Base-by-base conservation (phyloP, 164 flowering plant genomes). In the Vitis labrusca region DNA sequence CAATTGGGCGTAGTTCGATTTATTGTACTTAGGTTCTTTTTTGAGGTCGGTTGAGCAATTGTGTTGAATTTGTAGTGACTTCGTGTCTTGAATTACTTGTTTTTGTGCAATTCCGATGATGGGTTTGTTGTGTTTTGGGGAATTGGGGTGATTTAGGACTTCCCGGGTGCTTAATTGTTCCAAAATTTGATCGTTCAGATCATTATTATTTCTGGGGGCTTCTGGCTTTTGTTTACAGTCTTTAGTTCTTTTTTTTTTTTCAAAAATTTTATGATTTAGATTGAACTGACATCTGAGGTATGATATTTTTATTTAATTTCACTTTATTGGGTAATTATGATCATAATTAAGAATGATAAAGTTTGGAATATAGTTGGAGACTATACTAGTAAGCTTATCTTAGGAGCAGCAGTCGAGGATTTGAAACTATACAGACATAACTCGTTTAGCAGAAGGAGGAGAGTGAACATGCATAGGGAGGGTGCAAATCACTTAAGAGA, bases 11-110 rank as follows among this genome's bases (percentile, higher is more conserved):
- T 60, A 11, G 60, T 9, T 58, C 50, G 37, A 49, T 15, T 63
- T 58, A 19, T 54, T 61, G 53, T 60, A 66, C 10, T 69, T 64
- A 61, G n/a, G 59, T 29, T 9, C 9, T 48, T 49, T 37, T 12
- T 15, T 7, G 44, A 29, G 14, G 10, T 59, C 27, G 17, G 23
- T 7, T 10, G 32, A 2, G 56, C 3, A 23, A 17, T 30, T 49
- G 17, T 49, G 15, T 64, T 48, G 37, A 4, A 8, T 9, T 47
- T 9, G 52, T 1, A 63, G 15, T 14, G 14, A 49, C 48, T 47
- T 61, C 11, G 27, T 16, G 59, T 7, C 3, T 56, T 56, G 29
- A 56, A 17, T 56, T 19, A 19, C 10, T 10, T 19, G 29, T 56
- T 17, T 19, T 56, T 17, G 59, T 17, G 29, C 29, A 16, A 56